Evolutionary conservation across 2,329 filamentous ascomycete species (phyloP).

Genomic region (Arthroderma sp.): DNA sequence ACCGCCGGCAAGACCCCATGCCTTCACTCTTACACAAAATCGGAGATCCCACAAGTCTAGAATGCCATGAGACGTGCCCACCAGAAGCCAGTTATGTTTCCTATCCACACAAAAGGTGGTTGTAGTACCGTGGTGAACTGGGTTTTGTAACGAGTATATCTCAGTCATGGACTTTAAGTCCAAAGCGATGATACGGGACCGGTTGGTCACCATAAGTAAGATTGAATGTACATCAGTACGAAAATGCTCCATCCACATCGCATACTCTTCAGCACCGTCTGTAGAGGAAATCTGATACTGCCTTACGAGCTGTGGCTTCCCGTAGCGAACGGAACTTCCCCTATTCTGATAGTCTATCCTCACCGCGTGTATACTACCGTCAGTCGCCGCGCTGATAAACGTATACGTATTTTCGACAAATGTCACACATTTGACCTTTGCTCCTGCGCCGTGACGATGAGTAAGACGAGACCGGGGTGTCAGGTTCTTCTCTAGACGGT

Average conservation of each 20-base stretch:
- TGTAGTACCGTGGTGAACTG: conserved; percentile 78
- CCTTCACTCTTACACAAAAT: conserved; percentile 78
- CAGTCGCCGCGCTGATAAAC: conserved; percentile 78
- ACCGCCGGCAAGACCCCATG: conserved; percentile 75
- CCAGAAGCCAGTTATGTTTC: conserved; percentile 75
- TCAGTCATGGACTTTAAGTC: conserved; percentile 78
- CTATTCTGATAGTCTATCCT: conserved; percentile 57
- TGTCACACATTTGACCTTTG: conserved; percentile 66
- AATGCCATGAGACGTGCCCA: conserved; percentile 87
- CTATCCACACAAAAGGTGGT: conserved; percentile 84
- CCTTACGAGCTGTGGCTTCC: conserved; percentile 61
- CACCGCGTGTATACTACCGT: conserved; percentile 82
- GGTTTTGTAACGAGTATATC: conserved; percentile 69
- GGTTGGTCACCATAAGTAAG: conserved; percentile 73
- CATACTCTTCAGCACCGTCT: conserved; percentile 49
- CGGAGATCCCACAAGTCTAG: conserved; percentile 91
- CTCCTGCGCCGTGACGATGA: conserved; percentile 58
- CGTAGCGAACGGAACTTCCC: conserved; percentile 55
- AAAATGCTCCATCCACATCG: conserved; percentile 86
- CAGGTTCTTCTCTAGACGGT: conserved; percentile 78
- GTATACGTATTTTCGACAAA: conserved; percentile 92
- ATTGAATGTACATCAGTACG: conserved; percentile 70
- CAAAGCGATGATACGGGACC: conserved; percentile 67
- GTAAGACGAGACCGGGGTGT: conserved; percentile 77
- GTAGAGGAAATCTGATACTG: conserved; percentile 55